A percentile compares a stretch with the other conserved stretches of the same genome.
Conservation (phyloP, 1,284 basidiomycete genomes). For the Malassezia sympodialis region DNA sequence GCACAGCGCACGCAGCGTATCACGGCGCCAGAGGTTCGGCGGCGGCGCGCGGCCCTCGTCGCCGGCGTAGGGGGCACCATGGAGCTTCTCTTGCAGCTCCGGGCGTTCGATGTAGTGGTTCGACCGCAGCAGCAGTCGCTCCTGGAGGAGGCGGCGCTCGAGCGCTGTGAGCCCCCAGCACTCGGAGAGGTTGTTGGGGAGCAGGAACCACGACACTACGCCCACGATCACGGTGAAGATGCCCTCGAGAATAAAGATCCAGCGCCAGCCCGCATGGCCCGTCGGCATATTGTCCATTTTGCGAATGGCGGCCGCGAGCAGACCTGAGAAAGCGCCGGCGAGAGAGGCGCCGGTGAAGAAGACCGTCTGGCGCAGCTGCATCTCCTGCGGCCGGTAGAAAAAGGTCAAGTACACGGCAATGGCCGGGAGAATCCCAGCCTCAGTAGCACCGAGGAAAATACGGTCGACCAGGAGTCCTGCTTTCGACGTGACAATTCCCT, state of each 20-base stretch:
- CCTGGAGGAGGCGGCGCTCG: constrained; percentile 26
- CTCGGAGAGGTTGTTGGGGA: constrained; percentile 30
- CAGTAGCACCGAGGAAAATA: constrained; percentile 30
- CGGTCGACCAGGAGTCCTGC: constrained; percentile 36
- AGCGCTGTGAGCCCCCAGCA: constrained; percentile 27
- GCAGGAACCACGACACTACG: constrained; percentile 22
- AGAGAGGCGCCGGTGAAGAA: constrained; percentile 40
- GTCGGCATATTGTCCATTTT: constrained; percentile 23
- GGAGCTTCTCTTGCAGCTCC: neutral
- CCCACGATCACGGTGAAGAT: constrained; percentile 34
- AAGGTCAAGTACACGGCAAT: constrained; percentile 36
- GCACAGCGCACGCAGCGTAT: constrained; percentile 25
- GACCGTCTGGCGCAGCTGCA: constrained; percentile 36
- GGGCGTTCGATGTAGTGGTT: neutral
- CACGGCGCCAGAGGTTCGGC: constrained; percentile 16
- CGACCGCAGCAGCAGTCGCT: constrained; percentile 15
- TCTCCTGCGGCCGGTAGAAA: constrained; percentile 37
- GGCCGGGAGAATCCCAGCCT: constrained; percentile 34
- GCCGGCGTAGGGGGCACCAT: too few relatives aligned
- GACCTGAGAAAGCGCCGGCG: constrained; percentile 34
- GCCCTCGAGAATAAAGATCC: constrained; percentile 42
- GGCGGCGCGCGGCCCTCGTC: neutral
- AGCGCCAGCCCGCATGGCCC: constrained; percentile 26
- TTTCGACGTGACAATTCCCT: constrained; percentile 29
- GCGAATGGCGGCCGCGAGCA: constrained; percentile 35